These are phyloP conservation scores for Lactarius hatsudake DNA, from an alignment of 768 basidiomycete genomes.

Conservation along the genomic window DNA sequence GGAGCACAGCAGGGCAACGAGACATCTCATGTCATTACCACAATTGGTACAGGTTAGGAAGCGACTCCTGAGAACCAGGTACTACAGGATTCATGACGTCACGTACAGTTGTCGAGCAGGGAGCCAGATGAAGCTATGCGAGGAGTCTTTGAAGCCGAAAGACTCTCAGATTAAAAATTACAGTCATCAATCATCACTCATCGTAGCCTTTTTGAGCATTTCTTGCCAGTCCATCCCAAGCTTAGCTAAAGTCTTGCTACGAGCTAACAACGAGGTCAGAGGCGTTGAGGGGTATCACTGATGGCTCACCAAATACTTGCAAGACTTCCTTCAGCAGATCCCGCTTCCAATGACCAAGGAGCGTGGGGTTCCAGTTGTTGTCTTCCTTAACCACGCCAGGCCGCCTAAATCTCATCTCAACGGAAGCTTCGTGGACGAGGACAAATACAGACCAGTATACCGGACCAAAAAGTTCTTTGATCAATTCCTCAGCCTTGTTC, in stretches of 20 bases:
- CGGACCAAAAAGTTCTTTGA: slow-evolving; percentile 88
- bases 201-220: slow-evolving; percentile 55
- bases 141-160: background rate
- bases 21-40: no score
- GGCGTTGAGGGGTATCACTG: background rate
- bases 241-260: slow-evolving; percentile 70
- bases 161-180: background rate
- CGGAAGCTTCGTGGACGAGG: background rate
- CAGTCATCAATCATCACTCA: slow-evolving; percentile 11
- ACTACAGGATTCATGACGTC: background rate
- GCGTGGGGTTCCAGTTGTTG: slow-evolving; percentile 66
- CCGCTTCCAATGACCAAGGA: slow-evolving; percentile 73
- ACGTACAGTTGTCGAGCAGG: background rate
- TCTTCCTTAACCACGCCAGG: slow-evolving; percentile 53
- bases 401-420: slow-evolving; percentile 46
- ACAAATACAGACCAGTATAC: slow-evolving; percentile 70
- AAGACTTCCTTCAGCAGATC: slow-evolving; percentile 83
- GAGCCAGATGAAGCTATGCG: background rate
- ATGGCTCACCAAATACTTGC: slow-evolving; percentile 59
- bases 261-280: slow-evolving; percentile 42
- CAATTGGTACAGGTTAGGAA: background rate
- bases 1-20: no score
- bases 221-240: slow-evolving; percentile 85
- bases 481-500: slow-evolving; percentile 86
- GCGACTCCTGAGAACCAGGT: background rate